These are phyloP conservation scores for Phytophthora europaea DNA, from an alignment of 352 stramenopile species.

Conservation along the genomic window DNA sequence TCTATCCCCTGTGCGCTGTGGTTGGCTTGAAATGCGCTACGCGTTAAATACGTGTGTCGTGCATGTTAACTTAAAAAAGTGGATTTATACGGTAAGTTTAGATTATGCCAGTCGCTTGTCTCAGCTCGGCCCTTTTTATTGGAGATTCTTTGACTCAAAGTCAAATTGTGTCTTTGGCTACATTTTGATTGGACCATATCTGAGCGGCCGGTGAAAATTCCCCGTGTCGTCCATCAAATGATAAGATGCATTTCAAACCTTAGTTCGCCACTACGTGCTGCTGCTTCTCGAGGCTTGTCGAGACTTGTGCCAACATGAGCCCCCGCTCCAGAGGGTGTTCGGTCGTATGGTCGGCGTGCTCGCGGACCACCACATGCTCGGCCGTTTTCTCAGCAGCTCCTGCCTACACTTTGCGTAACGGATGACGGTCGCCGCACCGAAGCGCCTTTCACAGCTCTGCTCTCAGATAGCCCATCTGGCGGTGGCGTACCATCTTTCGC, in stretches of 20 bases:
- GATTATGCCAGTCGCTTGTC: conserved; percentile 10
- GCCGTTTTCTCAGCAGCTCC: conserved; percentile 23
- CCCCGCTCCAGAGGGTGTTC: conserved; percentile 10
- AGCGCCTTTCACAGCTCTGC: conserved; percentile 17
- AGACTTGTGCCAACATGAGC: too few relatives aligned
- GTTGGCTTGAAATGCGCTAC: too few relatives aligned
- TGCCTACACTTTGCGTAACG: conserved; percentile 29
- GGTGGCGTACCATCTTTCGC: conserved; percentile 25
- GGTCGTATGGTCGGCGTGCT: conserved; percentile 9
- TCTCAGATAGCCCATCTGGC: conserved; percentile 16
- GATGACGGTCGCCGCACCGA: conserved; percentile 27
- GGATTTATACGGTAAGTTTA: not conserved
- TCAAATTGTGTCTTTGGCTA: conserved; percentile 21
- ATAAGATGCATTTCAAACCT: not conserved
- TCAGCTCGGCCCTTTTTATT: conserved; percentile 18
- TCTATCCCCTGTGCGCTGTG: too few relatives aligned
- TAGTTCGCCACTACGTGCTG: not conserved
- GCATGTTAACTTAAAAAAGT: not conserved
- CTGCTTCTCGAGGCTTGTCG: not conserved
- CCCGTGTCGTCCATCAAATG: conserved; percentile 25
- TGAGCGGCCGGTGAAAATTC: conserved; percentile 18
- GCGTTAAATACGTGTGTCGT: too few relatives aligned
- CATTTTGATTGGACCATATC: conserved; percentile 4
- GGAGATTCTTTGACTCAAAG: conserved; percentile 14
- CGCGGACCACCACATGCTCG: conserved; percentile 10